A percentile compares a stretch with the other conserved stretches of the same genome.
Evolutionary conservation across 1,139 yeast genomes (phyloP).

Genomic region (Candida mesenterica): DNA sequence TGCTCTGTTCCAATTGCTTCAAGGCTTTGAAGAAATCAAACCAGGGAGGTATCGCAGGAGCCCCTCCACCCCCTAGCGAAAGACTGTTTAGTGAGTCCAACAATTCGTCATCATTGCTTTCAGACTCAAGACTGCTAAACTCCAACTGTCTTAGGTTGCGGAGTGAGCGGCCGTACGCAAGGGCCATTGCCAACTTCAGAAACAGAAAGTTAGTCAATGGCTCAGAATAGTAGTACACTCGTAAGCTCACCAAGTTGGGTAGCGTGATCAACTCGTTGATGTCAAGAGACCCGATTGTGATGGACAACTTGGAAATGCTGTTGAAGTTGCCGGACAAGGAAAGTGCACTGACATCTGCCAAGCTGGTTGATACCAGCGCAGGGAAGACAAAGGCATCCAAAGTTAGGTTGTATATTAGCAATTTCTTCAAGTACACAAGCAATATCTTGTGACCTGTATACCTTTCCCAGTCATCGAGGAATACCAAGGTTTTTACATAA

Average conservation of each 20-base stretch:
- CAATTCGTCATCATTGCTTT: conserved; percentile 6
- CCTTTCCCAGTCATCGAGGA: conserved; percentile 10
- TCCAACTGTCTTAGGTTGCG: conserved; percentile 3
- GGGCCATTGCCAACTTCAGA: conserved; percentile 6
- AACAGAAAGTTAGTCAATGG: conserved; percentile 3
- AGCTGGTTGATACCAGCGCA: conserved; percentile 1
- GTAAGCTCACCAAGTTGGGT: conserved; percentile 10
- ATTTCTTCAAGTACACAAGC: conserved; percentile 5
- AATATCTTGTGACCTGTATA: conserved; percentile 7
- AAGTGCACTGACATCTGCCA: conserved; percentile 1
- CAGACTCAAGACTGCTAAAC: conserved; percentile 1
- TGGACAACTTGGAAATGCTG: conserved; percentile 4
- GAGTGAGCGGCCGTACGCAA: conserved; percentile 4
- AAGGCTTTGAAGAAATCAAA: conserved; percentile 15
- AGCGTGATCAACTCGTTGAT: conserved; percentile 2
- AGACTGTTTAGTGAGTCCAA: conserved; percentile 3
- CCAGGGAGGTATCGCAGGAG: conserved; percentile 14
- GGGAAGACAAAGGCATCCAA: conserved; percentile 7
- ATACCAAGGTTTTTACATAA: conserved; percentile 13
- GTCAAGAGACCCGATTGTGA: conserved; percentile 7
- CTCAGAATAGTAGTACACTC: conserved; percentile 8
- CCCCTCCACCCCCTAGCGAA: conserved; percentile 4
- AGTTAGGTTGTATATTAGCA: conserved; percentile 1
- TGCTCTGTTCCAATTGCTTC: conserved; percentile 1
- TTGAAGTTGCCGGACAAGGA: neutral